Evolutionary conservation across 805 yeast species (phyloP).

Genomic region (Metschnikowia borealis): DNA sequence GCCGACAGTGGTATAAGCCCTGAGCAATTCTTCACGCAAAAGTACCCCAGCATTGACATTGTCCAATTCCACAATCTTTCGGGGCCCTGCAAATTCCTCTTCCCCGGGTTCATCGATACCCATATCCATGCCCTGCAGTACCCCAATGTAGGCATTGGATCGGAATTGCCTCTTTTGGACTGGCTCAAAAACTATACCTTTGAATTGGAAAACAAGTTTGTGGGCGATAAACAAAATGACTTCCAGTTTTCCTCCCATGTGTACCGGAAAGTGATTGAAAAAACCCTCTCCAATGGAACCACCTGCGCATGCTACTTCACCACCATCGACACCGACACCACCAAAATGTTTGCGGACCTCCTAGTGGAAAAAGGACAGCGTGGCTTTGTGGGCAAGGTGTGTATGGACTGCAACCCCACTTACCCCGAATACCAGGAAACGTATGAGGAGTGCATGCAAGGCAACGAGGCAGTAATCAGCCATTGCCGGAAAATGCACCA

Average conservation of each 20-base stretch:
- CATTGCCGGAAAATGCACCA: constrained; percentile 43
- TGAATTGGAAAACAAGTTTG: constrained; percentile 74
- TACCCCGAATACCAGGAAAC: constrained; percentile 69
- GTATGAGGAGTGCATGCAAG: constrained; percentile 46
- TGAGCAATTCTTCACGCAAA: constrained; percentile 17
- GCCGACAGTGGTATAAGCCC: constrained; percentile 15
- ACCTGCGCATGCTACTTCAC: constrained; percentile 92
- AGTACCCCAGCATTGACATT: not conserved
- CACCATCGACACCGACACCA: constrained; percentile 69
- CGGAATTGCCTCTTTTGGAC: constrained; percentile 77
- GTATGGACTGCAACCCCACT: constrained; percentile 77
- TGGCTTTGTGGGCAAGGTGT: constrained; percentile 87
- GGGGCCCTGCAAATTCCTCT: constrained; percentile 52
- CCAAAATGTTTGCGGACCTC: constrained; percentile 71
- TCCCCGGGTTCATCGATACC: constrained; percentile 48
- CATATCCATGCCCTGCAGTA: constrained; percentile 46
- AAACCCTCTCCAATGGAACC: constrained; percentile 77
- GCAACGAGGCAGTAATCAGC: constrained; percentile 52
- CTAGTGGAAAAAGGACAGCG: constrained; percentile 71
- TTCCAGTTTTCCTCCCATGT: constrained; percentile 52
- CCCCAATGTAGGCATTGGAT: constrained; percentile 59
- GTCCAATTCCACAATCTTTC: constrained; percentile 25
- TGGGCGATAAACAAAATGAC: constrained; percentile 29
- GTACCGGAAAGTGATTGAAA: constrained; percentile 61
- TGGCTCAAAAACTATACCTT: constrained; percentile 89